Base-by-base conservation (phyloP, 2,329 filamentous ascomycete genomes). In the Orbilia blumenaviensis region DNA sequence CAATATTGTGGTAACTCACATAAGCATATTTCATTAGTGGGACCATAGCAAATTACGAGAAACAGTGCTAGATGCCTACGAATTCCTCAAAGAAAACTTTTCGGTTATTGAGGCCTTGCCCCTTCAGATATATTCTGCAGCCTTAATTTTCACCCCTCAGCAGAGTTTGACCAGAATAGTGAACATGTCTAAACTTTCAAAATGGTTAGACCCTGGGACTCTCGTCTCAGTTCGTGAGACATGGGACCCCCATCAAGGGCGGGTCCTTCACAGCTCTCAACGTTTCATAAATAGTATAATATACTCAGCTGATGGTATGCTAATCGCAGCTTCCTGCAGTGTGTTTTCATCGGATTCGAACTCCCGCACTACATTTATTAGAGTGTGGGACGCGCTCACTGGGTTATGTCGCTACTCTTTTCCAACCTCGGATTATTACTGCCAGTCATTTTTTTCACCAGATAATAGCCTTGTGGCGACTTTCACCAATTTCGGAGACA, bases 51-150 rank as follows among this genome's bases (percentile, higher is more conserved):
- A 44, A 2, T 4, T 16, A 14, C 18, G 38, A 25, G n/a, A 25
- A 9, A 54, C 23, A 7, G 18, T 66, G 2, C 12, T 54, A 23
- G 18, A 52, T 34, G 62, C 50, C 21, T 16, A 16, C 8, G 41
- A 56, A 2, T 66, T 66, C n/a, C 4, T 66, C 14, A 18, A 27
- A 10, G 27, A 27, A 3, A 66, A 41, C 21, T 18, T 8, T 10
- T 27, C 18, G 18, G 8, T 27, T 7, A 66, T 66, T 25, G 25
- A 66, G 14, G 12, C 10, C 3, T 16, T 27, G 16, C 62, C 62
- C 16, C 25, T 66, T 9, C 62, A 66, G 16, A 18, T 66, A 34
- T 66, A 66, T 66, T 36, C 18, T 14, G 54, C 62, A 7, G 42
- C 32, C 8, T n/a, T 66, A 3, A 41, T 25, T 9, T 66, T 66